These are phyloP conservation scores for Pulveroboletus sp. DNA, from an alignment of 1,284 basidiomycete species.

Conservation along the genomic window DNA sequence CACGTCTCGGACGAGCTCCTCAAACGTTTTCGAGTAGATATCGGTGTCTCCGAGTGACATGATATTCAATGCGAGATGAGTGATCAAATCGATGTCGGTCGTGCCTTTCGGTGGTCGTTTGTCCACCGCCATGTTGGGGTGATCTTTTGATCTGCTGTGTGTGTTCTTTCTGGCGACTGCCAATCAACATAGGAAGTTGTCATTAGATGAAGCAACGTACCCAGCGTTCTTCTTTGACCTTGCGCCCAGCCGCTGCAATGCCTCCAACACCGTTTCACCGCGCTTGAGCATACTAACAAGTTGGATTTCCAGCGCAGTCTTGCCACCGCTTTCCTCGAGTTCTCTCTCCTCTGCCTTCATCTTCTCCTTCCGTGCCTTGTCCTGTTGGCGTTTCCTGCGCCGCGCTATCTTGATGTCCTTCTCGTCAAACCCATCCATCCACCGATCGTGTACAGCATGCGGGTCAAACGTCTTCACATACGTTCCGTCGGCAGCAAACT, in stretches of 20 bases:
- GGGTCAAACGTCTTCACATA: conserved; percentile 89
- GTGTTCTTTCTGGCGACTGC: conserved; percentile 23
- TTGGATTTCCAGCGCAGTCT: conserved; percentile 63
- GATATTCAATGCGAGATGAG: conserved; percentile 76
- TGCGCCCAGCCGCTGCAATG: conserved; percentile 81
- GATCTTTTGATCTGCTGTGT: conserved; percentile 36
- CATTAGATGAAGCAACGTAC: conserved; percentile 31
- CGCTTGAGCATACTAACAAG: conserved; percentile 76
- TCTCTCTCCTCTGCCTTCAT: conserved; percentile 73
- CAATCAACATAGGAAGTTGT: conserved; percentile 1
- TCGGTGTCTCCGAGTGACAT: conserved; percentile 82
- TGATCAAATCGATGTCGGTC: conserved; percentile 71
- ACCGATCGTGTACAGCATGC: conserved; percentile 89
- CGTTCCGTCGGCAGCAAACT: conserved; percentile 90
- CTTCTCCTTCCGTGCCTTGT: conserved; percentile 65
- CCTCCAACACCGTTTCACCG: conserved; percentile 89
- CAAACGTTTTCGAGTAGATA: conserved; percentile 80
- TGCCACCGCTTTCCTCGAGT: conserved; percentile 60
- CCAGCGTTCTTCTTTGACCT: conserved; percentile 59
- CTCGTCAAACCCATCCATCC: conserved; percentile 91
- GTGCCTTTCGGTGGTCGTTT: conserved; percentile 36
- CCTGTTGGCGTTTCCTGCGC: conserved; percentile 62
- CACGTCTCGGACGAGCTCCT: conserved; percentile 73
- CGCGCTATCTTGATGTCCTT: conserved; percentile 83
- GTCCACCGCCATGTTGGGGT: conserved; percentile 46